Evolutionary conservation across 2,329 filamentous ascomycete genomes (phyloP), one percentile per base, ranked within the genome.

Genomic region (Hypoxylon sp.): DNA sequence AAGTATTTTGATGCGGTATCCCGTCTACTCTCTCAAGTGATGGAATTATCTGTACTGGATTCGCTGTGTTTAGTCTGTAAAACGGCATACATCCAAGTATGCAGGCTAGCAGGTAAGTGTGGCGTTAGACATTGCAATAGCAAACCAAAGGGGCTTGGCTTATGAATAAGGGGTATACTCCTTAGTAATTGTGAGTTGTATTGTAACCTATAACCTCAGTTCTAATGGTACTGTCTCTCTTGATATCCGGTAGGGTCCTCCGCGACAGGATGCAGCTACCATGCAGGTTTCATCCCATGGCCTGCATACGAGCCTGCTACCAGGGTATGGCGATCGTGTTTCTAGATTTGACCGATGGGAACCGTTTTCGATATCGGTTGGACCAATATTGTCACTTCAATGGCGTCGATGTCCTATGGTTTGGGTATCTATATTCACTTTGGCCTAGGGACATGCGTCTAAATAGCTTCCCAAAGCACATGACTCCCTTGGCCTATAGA

Each of bases 381-480:
- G 34, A 15, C 30, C 46, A 34, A 45, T 51, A 34, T 45, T 40
- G 34, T 32, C 11, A 41, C 35, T n/a, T 25, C 7, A 20, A 26
- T 32, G 25, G 36, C 13, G 38, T 11, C 7, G 43, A 38, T n/a
- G n/a, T n/a, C n/a, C n/a, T n/a, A n/a, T n/a, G n/a, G n/a, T n/a
- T n/a, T n/a, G n/a, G n/a, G n/a, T n/a, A n/a, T n/a, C n/a, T n/a
- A n/a, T n/a, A n/a, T 30, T 47, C 25, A 8, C 37, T 38, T 23
- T n/a, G 17, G 21, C 38, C 31, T 9, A 8, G 21, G 36, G 16
- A 37, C 30, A 41, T 21, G 19, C 31, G 35, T 48, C 45, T 44
- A 26, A 20, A 50, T 44, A 29, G 41, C 41, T 40, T 52, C 45
- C 51, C 9, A 45, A 56, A 56, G 41, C 44, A 52, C 44, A 42